Base-by-base conservation (phyloP, 768 basidiomycete species). In the Tephrocybe sp. region DNA sequence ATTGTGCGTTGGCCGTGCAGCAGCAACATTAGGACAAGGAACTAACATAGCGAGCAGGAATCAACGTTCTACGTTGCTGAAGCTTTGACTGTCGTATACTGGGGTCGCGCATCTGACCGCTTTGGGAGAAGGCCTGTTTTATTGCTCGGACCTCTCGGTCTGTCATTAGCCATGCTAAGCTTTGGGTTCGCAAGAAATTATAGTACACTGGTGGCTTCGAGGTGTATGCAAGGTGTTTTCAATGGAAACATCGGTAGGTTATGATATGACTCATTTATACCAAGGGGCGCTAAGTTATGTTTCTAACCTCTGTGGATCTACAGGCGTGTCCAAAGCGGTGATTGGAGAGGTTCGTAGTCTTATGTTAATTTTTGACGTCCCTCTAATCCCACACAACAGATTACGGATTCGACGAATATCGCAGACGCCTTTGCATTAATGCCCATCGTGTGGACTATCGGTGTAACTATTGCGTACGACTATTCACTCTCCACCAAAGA, bases 161-260 rank as follows among this genome's bases (percentile, higher is more conserved):
- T 71, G 14, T 39, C 59, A 5, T 17, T 70, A 5, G 54, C 66
- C 13, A 70, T 68, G 60, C 39, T 70, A 5, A 60, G 61, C 14
- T 73, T 73, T 41, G 72, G 72, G 0, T 51, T 72, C 13, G 64
- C 69, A 16, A 66, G 58, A 17, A 63, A 48, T 5, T 72, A 42
- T 30, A 36, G 43, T 42, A 41, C 39, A 13, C 30, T 57, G 43
- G 49, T 57, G 13, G 44, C 51, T 5, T 57, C 40, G n/a, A 34
- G 56, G 12, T 56, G 45, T 23, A 47, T 56, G 38, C 54, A 53
- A 40, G 70, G 68, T 41, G 60, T 61, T 3, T 66, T 70, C 11
- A 74, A 74, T 49, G 74, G 73, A 6, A 76, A 75, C 55, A 68
- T 72, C 35, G 74, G 74, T 60, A 10, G 10, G 51, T 39, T 31